Evolutionary conservation across 2,329 filamentous ascomycete species (phyloP), one percentile per base, ranked within the genome.

Genomic region (Penicillium sp.): DNA sequence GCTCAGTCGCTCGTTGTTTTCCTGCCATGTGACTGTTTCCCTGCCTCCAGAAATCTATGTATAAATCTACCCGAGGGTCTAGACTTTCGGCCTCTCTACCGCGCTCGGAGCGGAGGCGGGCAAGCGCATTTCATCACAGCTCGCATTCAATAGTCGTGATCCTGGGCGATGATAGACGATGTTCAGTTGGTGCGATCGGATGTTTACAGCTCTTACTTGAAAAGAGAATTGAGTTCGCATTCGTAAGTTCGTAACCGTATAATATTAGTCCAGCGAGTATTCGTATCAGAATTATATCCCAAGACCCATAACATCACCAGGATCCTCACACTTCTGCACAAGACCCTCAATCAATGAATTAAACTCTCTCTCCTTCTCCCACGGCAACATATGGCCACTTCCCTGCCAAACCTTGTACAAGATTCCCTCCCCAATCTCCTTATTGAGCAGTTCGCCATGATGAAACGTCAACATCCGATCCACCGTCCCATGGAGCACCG

Each of bases 381-480:
- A 84, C 6, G 90, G 83, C 29, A 92, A 82, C 41, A 90, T 91
- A 76, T 97, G 93, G 0, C 91, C 92, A 75, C 88, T 85, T 0
- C 86, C 90, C 65, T 92, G 87, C n/a, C 89, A 82, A 38, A 84
- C 85, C 63, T 81, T 83, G 3, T 86, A 80, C 29, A 81, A 78
- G 1, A 80, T 76, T 41, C 82, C 78, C 47, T 81, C 87, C 1
- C 91, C 91, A 67, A 97, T 71, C 49, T 85, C 84, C 55, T 86
- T 82, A 61, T 90, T 86, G 66, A 97, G 76, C 75, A 89, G 85
- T 71, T 86, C 79, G 0, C 87, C 92, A 72, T 95, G 91, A 6
- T 84, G 84, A 52, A 89, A 82, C 5, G 85, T 86, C 67, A 97
- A 90, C 90, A 97, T 93, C n/a, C 82, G 81, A 76, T 97, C 93